Conservation (phyloP, 2,329 filamentous ascomycete species). For the Podosphaera fusca region DNA sequence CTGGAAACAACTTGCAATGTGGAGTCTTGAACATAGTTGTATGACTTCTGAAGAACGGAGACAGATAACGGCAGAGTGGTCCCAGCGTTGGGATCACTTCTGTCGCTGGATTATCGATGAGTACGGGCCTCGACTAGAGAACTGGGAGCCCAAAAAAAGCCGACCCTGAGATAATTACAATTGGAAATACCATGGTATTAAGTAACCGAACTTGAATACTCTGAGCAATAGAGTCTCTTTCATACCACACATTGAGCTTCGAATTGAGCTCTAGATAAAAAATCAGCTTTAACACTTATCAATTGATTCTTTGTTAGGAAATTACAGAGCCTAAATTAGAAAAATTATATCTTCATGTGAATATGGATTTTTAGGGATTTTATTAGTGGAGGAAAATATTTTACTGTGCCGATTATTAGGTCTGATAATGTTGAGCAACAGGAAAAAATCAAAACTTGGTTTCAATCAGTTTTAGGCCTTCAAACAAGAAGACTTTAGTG, state of each 20-base stretch:
- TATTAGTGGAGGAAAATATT: too few species aligned
- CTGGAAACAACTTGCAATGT: slow-evolving; percentile 43
- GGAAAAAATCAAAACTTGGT: too few species aligned
- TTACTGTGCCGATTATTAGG: too few species aligned
- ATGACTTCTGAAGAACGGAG: slow-evolving; percentile 22
- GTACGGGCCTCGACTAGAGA: slow-evolving; percentile 14
- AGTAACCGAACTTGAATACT: not conserved
- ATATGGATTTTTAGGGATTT: too few species aligned
- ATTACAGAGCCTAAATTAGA: too few species aligned
- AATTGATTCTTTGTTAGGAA: not conserved
- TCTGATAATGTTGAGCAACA: too few species aligned
- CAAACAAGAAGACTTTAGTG: too few species aligned
- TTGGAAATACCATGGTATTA: not conserved
- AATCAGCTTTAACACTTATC: not conserved
- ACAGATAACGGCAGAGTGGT: slow-evolving; percentile 24
- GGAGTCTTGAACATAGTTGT: slow-evolving; percentile 39
- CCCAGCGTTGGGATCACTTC: slow-evolving; percentile 33
- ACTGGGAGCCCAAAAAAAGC: slow-evolving; percentile 6
- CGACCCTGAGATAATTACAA: slow-evolving; percentile 4
- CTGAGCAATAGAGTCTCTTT: not conserved
- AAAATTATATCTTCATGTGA: too few species aligned
- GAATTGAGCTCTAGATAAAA: not conserved
- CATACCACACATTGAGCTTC: not conserved
- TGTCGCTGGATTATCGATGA: slow-evolving; percentile 26
- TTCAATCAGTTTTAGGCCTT: too few species aligned